A percentile compares a stretch with the other conserved stretches of the same genome.
These are phyloP conservation scores for Chenopodium berlandieri DNA, from an alignment of 148 eudicot species.

Conservation along the genomic window DNA sequence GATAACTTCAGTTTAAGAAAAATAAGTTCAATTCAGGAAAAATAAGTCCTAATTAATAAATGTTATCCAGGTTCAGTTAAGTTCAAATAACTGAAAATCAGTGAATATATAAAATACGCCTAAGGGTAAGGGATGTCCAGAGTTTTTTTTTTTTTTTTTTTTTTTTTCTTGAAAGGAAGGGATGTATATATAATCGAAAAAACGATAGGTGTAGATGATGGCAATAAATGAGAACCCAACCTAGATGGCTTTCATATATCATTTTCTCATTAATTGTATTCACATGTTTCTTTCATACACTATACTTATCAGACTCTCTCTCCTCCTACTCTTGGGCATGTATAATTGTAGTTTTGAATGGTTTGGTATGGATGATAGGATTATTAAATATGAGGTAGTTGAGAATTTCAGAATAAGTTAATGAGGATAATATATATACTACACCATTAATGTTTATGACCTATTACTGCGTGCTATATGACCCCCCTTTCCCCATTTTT, in stretches of 20 bases:
- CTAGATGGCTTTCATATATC: conserved; percentile 11
- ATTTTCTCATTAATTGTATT: conserved; percentile 27
- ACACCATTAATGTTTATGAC: conserved; percentile 12
- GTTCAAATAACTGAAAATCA: too few species aligned
- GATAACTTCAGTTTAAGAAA: too few species aligned
- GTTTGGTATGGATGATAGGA: conserved; percentile 3
- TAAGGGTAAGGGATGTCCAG: too few species aligned
- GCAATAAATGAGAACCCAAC: conserved; percentile 14
- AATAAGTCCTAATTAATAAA: too few species aligned
- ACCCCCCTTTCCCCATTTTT: not conserved
- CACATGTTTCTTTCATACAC: conserved; percentile 38
- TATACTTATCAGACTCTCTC: not conserved
- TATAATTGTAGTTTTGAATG: not conserved
- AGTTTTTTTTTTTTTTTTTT: too few species aligned
- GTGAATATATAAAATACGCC: too few species aligned
- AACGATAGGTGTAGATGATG: not conserved
- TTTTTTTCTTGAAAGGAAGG: too few species aligned
- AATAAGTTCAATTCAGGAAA: too few species aligned
- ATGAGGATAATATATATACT: not conserved
- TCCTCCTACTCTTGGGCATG: not conserved
- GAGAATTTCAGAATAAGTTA: conserved; percentile 10
- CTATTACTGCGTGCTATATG: not conserved
- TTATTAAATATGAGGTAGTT: conserved; percentile 29
- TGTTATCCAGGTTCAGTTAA: too few species aligned
- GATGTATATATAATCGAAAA: too few species aligned